phyloP scores from a whole-genome alignment of 164 flowering plant genomes.

The Pachysandra terminalis region DNA sequence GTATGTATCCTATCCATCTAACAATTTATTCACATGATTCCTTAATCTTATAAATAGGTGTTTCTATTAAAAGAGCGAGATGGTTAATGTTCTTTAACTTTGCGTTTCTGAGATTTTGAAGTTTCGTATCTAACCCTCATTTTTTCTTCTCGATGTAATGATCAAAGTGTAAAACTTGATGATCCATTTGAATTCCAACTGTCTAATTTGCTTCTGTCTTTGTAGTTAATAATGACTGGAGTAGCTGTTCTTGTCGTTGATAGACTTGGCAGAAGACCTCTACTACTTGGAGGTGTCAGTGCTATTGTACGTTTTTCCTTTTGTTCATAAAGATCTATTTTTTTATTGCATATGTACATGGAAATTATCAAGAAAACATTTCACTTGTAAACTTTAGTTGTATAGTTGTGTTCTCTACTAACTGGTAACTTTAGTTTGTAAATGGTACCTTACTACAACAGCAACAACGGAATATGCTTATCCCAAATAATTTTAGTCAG shows the following conservation, averaged over 20 bases:
- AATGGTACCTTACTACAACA: too few species aligned
- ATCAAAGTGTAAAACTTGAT: slow-evolving; percentile 1
- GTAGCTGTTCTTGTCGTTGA: slow-evolving; percentile 82
- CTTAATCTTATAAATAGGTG: too few species aligned
- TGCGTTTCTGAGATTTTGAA: too few species aligned
- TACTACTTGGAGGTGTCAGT: slow-evolving; percentile 88
- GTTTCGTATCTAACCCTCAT: not conserved
- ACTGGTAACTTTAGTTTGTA: too few species aligned
- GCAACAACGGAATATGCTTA: too few species aligned
- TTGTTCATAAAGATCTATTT: not conserved
- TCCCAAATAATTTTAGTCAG: too few species aligned
- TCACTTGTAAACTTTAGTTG: too few species aligned
- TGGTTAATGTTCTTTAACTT: not conserved
- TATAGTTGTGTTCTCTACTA: not conserved
- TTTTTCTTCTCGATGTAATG: not conserved
- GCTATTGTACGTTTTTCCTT: slow-evolving; percentile 66
- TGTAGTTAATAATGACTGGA: slow-evolving; percentile 85
- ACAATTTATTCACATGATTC: not conserved
- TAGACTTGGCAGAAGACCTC: slow-evolving; percentile 90
- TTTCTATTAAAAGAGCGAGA: not conserved
- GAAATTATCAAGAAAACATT: not conserved
- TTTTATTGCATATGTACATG: slow-evolving; percentile 1
- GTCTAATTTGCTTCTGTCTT: slow-evolving; percentile 3
- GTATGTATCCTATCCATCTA: not conserved
- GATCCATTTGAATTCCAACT: slow-evolving; percentile 3